These are phyloP conservation scores for Leavenworthia alabamica DNA, from an alignment of 345 rosid genomes.

Conservation along the genomic window DNA sequence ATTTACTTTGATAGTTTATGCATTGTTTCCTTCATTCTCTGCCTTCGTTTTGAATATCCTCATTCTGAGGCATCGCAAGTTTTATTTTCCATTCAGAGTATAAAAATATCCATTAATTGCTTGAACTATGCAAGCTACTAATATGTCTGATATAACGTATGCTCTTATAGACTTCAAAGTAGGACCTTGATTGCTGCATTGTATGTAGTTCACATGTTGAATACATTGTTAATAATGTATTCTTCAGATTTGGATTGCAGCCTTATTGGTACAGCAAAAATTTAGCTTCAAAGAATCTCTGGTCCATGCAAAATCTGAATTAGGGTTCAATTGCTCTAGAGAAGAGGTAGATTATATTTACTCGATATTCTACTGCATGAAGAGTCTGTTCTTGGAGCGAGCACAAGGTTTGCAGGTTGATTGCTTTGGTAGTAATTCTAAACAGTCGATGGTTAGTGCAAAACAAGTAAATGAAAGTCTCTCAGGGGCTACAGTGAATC, in stretches of 20 bases:
- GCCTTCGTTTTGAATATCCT: background rate
- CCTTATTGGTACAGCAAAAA: constrained; percentile 59
- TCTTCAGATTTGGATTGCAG: constrained; percentile 84
- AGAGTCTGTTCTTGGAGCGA: constrained; percentile 43
- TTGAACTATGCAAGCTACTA: constrained; percentile 3
- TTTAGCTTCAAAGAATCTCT: constrained; percentile 58
- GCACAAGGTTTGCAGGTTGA: constrained; percentile 27
- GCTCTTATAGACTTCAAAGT: constrained; percentile 1
- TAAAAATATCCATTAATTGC: background rate
- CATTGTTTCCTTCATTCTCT: constrained; percentile 9
- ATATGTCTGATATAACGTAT: background rate
- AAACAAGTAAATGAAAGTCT: constrained; percentile 28
- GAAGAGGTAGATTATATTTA: constrained; percentile 58
- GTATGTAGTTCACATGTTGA: constrained; percentile 1
- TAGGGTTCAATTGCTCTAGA: constrained; percentile 55
- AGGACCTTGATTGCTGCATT: constrained; percentile 9
- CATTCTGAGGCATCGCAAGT: background rate
- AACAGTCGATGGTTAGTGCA: constrained; percentile 1
- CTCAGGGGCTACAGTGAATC: constrained; percentile 11
- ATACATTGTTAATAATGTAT: background rate
- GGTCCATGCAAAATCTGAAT: constrained; percentile 53
- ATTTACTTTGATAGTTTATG: constrained; percentile 10
- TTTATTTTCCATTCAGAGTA: background rate
- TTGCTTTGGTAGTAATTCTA: constrained; percentile 29
- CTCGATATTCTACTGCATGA: constrained; percentile 50